Base-by-base conservation (phyloP, 164 flowering plant species). In the Vitis rotundifolia region DNA sequence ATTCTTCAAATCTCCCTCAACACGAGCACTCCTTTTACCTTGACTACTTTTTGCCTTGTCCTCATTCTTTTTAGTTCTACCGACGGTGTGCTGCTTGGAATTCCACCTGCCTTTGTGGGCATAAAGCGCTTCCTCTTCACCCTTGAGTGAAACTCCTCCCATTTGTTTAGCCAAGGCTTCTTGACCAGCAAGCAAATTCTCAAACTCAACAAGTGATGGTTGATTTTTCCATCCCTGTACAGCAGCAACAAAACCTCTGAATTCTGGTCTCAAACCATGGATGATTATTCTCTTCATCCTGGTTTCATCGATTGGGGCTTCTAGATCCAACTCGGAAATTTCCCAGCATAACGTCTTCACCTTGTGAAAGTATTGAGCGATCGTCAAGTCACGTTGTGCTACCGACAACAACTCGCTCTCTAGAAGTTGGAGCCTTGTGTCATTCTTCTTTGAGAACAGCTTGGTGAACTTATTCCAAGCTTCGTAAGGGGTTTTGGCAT, bases 151-250 rank as follows among this genome's bases (percentile, higher is more conserved):
- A 1, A 56, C 59, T 16, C 67, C 61, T 8, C 5, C 48, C 66
- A 76, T 81, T 59, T 76, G 66, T 11, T 73, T 73, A 5, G 47
- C 76, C 15, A 78, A 58, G 9, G 63, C 49, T 61, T 81, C 79
- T 66, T 78, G 66, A 31, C 11, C 9, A 28, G 53, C 58, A 9
- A 70, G 16, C 44, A 71, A 19, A 22, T 66, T 71, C n/a, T 75
- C 63, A 0, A 75, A 48, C n/a, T 66, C 70, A 1, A 53, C 13
- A 3, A 67, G 48, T 6, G 68, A 54, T 2, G 78, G 74, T 22
- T 71, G 74, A 12, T n/a, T 53, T 11, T 14, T 26, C 74, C 71
- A 75, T 1, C 74, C 67, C 55, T 69, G 76, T 18, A 63, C 26
- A 9, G 70, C 52, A 12, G 59, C 26, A 22, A 74, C 11, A 66